These are phyloP conservation scores for Diaporthe sp. DNA, from an alignment of 2,329 filamentous ascomycete genomes.

Conservation along the genomic window DNA sequence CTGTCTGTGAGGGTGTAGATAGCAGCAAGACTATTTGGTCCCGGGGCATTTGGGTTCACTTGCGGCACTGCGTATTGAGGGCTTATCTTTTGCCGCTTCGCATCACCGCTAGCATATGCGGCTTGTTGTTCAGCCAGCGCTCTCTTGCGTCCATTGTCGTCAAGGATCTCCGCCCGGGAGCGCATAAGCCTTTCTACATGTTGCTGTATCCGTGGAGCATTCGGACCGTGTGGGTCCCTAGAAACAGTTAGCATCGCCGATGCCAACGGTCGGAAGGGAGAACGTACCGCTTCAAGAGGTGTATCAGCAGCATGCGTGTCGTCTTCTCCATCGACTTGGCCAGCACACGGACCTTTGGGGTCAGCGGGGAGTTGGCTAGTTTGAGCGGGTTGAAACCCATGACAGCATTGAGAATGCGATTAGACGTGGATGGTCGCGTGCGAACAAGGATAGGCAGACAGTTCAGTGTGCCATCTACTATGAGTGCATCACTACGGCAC, in stretches of 20 bases:
- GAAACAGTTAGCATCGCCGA: conserved; percentile 41
- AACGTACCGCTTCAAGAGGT: conserved; percentile 82
- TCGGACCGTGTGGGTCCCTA: conserved; percentile 85
- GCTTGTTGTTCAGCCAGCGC: conserved; percentile 75
- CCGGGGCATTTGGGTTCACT: conserved; percentile 80
- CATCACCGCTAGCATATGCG: conserved; percentile 76
- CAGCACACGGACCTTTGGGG: conserved; percentile 83
- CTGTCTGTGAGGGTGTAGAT: conserved; percentile 89
- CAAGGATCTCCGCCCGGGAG: conserved; percentile 82
- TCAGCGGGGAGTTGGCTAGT: conserved; percentile 82
- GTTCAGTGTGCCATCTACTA: conserved; percentile 94
- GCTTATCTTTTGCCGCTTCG: conserved; percentile 85
- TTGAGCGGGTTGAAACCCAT: conserved; percentile 94
- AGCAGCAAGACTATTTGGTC: conserved; percentile 83
- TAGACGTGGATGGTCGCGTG: conserved; percentile 83
- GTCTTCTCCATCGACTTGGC: conserved; percentile 97
- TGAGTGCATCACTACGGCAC: conserved; percentile 79
- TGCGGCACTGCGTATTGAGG: conserved; percentile 61
- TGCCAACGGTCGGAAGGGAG: conserved; percentile 37
- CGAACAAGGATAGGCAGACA: conserved; percentile 87
- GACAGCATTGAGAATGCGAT: conserved; percentile 87
- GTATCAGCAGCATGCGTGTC: conserved; percentile 84
- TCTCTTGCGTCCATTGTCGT: conserved; percentile 85
- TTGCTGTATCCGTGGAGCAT: conserved; percentile 85
- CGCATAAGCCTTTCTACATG: conserved; percentile 88